phyloP scores from a whole-genome alignment of 2,329 filamentous ascomycete genomes.

The Ophiostoma angusticollis region DNA sequence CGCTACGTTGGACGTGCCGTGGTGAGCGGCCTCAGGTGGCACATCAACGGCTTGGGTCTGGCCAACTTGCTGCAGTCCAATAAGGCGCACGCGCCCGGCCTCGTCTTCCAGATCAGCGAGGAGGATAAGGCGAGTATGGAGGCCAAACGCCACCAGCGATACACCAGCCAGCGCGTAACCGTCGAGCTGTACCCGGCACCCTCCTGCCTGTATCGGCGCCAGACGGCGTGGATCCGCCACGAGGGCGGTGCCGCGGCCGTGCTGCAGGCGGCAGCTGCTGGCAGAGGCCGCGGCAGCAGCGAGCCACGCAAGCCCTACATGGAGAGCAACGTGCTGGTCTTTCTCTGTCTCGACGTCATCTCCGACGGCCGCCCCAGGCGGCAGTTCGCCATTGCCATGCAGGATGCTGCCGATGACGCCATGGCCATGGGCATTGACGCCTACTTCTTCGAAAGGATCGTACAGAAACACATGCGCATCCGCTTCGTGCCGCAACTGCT shows the following conservation, averaged over 20 bases:
- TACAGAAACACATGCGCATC: constrained; percentile 3
- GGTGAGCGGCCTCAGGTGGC: constrained; percentile 3
- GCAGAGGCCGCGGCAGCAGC: background rate
- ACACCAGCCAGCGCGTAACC: background rate
- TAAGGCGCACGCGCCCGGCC: constrained; percentile 2
- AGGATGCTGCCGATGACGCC: constrained; percentile 3
- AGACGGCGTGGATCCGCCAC: constrained; percentile 1
- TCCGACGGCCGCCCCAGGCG: background rate
- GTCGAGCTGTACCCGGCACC: constrained; percentile 6
- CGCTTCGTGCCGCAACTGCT: background rate
- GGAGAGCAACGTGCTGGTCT: background rate
- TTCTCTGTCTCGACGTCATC: background rate
- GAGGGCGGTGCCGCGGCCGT: constrained; percentile 5
- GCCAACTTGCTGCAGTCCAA: constrained; percentile 1
- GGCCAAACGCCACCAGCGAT: background rate
- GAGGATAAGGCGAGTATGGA: background rate
- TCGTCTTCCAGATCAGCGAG: constrained; percentile 1
- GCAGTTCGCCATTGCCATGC: constrained; percentile 3
- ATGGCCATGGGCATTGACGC: constrained; percentile 6
- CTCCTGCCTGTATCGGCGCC: constrained; percentile 4
- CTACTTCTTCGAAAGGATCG: constrained; percentile 4
- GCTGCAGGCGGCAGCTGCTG: background rate
- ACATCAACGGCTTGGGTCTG: constrained; percentile 3
- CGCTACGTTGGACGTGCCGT: constrained; percentile 8
- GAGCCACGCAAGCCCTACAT: background rate